Conservation (phyloP, 257 asterid genomes). For the Penstemon barbatus region DNA sequence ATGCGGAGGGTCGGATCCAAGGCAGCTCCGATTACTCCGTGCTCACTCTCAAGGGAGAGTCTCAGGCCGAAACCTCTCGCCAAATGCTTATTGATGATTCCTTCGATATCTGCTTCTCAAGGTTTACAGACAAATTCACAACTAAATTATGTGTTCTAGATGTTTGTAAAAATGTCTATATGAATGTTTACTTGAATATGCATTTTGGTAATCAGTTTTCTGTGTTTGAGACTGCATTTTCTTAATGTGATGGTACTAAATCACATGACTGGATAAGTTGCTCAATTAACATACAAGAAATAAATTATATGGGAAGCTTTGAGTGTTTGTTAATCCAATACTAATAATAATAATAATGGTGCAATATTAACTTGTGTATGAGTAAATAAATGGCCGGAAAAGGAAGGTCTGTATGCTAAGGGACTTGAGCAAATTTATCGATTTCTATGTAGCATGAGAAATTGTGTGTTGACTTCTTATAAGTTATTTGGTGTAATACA, state of each 20-base stretch:
- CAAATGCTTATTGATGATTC: slow-evolving; percentile 90
- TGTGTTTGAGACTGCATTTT: background rate
- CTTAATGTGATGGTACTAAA: too few relatives aligned
- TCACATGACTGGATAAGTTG: background rate
- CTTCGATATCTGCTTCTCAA: slow-evolving; percentile 82
- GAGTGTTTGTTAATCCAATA: background rate
- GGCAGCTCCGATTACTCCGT: slow-evolving; percentile 93
- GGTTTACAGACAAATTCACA: slow-evolving; percentile 34
- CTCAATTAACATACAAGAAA: background rate
- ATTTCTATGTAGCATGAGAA: background rate
- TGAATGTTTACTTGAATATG: too few relatives aligned
- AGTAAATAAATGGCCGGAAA: slow-evolving; percentile 2
- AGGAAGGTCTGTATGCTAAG: background rate
- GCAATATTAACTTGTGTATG: background rate
- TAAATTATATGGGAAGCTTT: background rate
- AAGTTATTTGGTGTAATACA: slow-evolving; percentile 10
- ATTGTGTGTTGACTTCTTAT: slow-evolving; percentile 3
- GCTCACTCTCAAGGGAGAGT: slow-evolving; percentile 78
- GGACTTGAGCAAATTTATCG: background rate
- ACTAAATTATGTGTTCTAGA: too few relatives aligned
- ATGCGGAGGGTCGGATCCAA: slow-evolving; percentile 95
- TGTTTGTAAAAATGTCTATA: too few relatives aligned
- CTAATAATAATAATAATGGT: background rate
- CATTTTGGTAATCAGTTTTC: background rate
- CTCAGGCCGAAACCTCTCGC: slow-evolving; percentile 91